Evolutionary conservation across 176 grass and related monocot genomes (phyloP), one percentile per base, ranked within the genome.

Genomic region (Aegilops bicornis): DNA sequence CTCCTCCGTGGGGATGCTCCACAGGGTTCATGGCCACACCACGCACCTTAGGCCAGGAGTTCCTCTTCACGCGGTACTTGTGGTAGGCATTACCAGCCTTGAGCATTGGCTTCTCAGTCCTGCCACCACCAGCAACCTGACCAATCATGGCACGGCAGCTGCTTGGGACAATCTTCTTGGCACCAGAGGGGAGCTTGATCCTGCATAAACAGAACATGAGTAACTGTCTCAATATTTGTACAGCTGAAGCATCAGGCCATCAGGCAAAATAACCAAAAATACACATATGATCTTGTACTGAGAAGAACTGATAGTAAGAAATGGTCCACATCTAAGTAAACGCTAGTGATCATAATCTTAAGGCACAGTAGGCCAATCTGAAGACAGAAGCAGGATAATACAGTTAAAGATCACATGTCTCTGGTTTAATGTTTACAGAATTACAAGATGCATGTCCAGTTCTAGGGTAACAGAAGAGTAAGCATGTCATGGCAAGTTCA

Each of bases 21-120:
- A 98, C 95, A 0, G 95, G 95, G 66, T 98, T 98, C 95, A 98
- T 98, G 60, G 95, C 95, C 79, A 98, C 95, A 98, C 95, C 95
- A 91, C 95, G 93, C 56, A 98, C 95, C 95, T 98, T 98, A 10
- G 95, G 95, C 95, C 95, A 98, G 85, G 93, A 83, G 89, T 98
- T 98, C 56, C 95, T 90, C 91, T 98, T 98, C 71, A 98, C 95
- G 0, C 93, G 91, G 91, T 82, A 98, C 85, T 98, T 98, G 89
- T 98, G 95, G 90, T 98, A 98, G 10, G 95, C 95, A 4, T 98
- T 95, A 4, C 95, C 95, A 0, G 95, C 95, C 85, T 98, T 98
- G 13, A 98, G 87, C 58, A 98, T 84, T 0, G 95, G 95, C 83
- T 98, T 98, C 91, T 98, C 95, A 61, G 95, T 98, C 79, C 95